Conservation (phyloP, 495 filamentous ascomycete species). For the Aspergillus funiculosus region DNA sequence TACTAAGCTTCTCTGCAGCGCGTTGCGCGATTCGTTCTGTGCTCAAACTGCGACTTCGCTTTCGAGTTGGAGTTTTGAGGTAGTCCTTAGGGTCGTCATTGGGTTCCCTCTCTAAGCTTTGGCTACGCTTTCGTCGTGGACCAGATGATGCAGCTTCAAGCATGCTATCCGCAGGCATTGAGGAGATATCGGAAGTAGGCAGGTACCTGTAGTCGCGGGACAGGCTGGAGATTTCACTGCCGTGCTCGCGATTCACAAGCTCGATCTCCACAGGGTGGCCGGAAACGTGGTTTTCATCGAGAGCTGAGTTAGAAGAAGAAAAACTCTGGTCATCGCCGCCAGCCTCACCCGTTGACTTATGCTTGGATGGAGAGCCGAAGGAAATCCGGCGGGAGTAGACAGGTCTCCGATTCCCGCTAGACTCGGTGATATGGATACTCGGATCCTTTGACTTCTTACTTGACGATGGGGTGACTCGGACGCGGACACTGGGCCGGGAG, state of each 20-base stretch:
- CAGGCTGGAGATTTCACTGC: slow-evolving; percentile 54
- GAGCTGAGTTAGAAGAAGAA: slow-evolving; percentile 64
- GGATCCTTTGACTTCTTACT: slow-evolving; percentile 50
- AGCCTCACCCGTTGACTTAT: slow-evolving; percentile 42
- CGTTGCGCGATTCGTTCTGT: slow-evolving; percentile 66
- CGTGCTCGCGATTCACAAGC: slow-evolving; percentile 55
- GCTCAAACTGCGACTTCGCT: slow-evolving; percentile 68
- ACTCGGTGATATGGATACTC: slow-evolving; percentile 79
- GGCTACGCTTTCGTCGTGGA: slow-evolving; percentile 51
- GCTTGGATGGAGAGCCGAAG: slow-evolving; percentile 50
- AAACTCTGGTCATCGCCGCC: slow-evolving; percentile 50
- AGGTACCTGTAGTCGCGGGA: slow-evolving; percentile 55
- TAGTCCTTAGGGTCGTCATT: slow-evolving; percentile 48
- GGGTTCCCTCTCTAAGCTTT: slow-evolving; percentile 48
- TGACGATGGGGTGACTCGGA: slow-evolving; percentile 83
- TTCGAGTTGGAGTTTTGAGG: slow-evolving; percentile 56
- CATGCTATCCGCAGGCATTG: slow-evolving; percentile 86
- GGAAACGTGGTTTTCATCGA: slow-evolving; percentile 70
- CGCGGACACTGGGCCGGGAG: slow-evolving; percentile 84
- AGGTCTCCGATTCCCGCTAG: slow-evolving; percentile 58
- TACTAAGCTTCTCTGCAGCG: slow-evolving; percentile 60
- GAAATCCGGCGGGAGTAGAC: slow-evolving; percentile 62
- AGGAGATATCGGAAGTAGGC: slow-evolving; percentile 77
- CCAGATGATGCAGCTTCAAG: slow-evolving; percentile 58
- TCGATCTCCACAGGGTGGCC: slow-evolving; percentile 80